Evolutionary conservation across 2,329 filamentous ascomycete genomes (phyloP).

Genomic region (Celoporthe dispersa): DNA sequence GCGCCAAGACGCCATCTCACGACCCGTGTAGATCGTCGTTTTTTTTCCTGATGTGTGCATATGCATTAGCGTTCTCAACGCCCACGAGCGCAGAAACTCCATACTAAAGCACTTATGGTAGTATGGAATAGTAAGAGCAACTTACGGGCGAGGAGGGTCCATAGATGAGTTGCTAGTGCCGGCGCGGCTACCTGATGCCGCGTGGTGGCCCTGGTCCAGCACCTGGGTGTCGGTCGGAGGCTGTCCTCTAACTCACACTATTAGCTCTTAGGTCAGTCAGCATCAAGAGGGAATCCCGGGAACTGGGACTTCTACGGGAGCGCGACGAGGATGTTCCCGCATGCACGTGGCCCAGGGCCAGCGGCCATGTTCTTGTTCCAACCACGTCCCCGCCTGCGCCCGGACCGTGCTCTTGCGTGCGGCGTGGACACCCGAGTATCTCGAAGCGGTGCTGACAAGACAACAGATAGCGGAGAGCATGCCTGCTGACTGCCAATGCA

Average conservation of each 20-base stretch:
- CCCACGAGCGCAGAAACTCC: neutral
- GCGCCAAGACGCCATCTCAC: slow-evolving; percentile 3
- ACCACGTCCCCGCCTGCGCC: neutral
- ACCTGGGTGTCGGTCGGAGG: neutral
- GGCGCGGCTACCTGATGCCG: neutral
- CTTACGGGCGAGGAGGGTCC: neutral
- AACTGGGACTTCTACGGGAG: slow-evolving; percentile 15
- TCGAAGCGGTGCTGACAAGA: neutral
- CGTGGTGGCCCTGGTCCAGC: neutral
- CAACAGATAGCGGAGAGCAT: neutral
- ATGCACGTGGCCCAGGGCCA: slow-evolving; percentile 13
- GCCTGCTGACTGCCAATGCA: neutral
- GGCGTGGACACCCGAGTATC: neutral
- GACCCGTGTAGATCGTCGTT: slow-evolving; percentile 1
- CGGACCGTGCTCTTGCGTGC: neutral
- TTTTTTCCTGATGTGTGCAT: neutral
- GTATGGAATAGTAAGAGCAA: neutral
- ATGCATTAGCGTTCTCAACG: neutral
- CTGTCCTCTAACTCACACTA: neutral
- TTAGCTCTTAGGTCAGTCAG: neutral
- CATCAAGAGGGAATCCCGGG: neutral
- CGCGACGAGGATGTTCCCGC: slow-evolving; percentile 22
- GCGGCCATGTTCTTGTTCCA: neutral
- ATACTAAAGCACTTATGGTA: neutral
- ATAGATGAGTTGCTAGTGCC: neutral